A percentile compares a stretch with the other conserved stretches of the same genome.
Evolutionary conservation across 163 green algal genomes (phyloP).

Genomic region (Dunaliella salina): DNA sequence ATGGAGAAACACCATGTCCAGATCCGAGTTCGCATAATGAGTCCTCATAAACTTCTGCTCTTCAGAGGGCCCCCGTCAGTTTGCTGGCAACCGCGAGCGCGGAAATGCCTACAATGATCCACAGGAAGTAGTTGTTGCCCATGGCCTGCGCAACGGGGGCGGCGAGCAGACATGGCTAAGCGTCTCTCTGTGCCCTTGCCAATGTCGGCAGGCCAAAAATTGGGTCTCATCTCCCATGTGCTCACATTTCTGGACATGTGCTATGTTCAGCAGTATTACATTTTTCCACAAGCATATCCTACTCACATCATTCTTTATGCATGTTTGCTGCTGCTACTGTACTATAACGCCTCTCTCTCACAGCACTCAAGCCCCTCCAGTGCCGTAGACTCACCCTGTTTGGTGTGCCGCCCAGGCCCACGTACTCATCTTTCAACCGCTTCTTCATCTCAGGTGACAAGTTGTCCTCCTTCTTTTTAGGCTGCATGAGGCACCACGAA

Average conservation of each 20-base stretch:
- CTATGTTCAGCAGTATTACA: no score
- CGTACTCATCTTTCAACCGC: conserved; percentile 51
- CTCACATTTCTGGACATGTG: not conserved
- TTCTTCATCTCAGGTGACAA: conserved; percentile 58
- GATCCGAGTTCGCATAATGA: no score
- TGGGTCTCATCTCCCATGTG: not conserved
- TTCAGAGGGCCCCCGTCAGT: conserved; percentile 53
- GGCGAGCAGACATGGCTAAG: not conserved
- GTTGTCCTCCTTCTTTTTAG: conserved; percentile 30
- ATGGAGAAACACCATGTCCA: no score
- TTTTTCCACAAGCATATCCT: no score
- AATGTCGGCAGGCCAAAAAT: not conserved
- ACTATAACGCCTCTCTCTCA: no score
- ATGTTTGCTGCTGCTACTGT: no score
- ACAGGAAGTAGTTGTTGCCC: conserved; percentile 64
- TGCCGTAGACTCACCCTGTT: conserved; percentile 34
- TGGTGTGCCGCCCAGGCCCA: conserved; percentile 47
- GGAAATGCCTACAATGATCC: conserved; percentile 45
- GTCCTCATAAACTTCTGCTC: no score
- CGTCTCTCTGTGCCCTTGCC: not conserved
- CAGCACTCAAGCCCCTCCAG: no score
- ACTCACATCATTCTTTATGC: no score
- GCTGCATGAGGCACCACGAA: not conserved
- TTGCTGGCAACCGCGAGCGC: conserved; percentile 48
- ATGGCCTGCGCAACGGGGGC: conserved; percentile 43